These are phyloP conservation scores for Anisodus acutangulus DNA, from an alignment of 257 asterid species.

Conservation along the genomic window DNA sequence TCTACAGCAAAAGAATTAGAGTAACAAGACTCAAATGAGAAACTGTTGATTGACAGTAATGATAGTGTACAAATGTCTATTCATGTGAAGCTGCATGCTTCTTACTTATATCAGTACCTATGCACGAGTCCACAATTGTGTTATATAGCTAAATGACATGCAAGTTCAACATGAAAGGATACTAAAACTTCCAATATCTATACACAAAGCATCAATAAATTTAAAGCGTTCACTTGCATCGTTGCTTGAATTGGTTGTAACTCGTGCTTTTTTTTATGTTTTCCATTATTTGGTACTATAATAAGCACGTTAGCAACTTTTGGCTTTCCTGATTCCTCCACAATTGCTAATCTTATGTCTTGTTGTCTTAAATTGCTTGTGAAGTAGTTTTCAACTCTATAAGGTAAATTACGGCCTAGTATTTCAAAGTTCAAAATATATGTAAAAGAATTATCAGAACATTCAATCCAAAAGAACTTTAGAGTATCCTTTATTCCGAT, in stretches of 20 bases:
- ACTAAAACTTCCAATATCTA: neutral
- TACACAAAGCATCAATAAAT: neutral
- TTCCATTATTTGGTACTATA: neutral
- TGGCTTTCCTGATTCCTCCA: neutral
- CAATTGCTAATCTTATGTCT: neutral
- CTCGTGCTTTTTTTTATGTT: neutral
- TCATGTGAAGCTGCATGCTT: neutral
- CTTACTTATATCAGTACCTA: neutral
- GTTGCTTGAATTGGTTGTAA: neutral
- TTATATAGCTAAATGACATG: slow-evolving; percentile 17
- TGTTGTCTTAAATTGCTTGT: slow-evolving; percentile 2
- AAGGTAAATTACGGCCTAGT: neutral
- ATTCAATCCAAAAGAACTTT: neutral
- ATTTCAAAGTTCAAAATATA: slow-evolving; percentile 17
- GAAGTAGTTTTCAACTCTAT: slow-evolving; percentile 10
- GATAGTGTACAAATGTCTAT: slow-evolving; percentile 2
- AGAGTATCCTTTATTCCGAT: neutral
- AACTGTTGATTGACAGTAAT: neutral
- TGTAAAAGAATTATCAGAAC: neutral
- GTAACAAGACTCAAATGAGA: neutral
- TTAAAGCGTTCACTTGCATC: neutral
- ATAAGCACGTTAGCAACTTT: neutral
- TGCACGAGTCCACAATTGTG: neutral
- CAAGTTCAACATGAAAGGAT: neutral
- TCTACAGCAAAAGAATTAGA: neutral